Conservation (phyloP, 176 grass and related monocot genomes). For the Eragrostis curvula region DNA sequence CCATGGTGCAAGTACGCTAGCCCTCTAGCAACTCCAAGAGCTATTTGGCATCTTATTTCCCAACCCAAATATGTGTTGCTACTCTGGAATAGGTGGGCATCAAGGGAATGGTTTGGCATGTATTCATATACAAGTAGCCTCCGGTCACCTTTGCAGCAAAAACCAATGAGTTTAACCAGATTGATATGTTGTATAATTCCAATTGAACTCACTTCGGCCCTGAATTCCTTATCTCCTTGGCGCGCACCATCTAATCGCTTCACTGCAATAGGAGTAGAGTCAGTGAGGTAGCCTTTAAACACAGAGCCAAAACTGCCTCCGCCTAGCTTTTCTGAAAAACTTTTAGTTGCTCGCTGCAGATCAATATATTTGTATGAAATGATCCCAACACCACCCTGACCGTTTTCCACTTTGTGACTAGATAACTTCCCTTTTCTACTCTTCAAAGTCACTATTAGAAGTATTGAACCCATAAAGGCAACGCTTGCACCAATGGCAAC, state of each 20-base stretch:
- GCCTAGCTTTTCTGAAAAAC: not conserved
- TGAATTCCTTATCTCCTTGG: not conserved
- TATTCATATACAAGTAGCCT: not conserved
- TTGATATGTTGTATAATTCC: not conserved
- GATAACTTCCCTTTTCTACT: too few species aligned
- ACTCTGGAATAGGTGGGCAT: not conserved
- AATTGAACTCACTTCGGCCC: not conserved
- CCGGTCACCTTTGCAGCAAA: not conserved
- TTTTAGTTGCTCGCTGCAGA: too few species aligned
- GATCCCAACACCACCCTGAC: too few species aligned
- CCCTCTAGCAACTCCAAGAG: not conserved
- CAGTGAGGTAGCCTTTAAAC: not conserved
- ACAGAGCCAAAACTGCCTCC: not conserved
- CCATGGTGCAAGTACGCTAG: not conserved
- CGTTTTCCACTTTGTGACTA: too few species aligned
- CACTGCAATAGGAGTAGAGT: not conserved
- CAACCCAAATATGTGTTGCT: not conserved
- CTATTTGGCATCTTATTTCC: not conserved
- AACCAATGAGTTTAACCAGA: not conserved
- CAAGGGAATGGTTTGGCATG: not conserved
- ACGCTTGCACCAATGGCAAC: not conserved
- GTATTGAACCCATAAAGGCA: conserved; percentile 1
- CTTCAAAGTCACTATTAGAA: not conserved
- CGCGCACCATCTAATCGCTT: not conserved
- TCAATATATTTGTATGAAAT: too few species aligned